Evolutionary conservation across 2,329 filamentous ascomycete species (phyloP), one percentile per base, ranked within the genome.

Genomic region (Penicillium sp.): DNA sequence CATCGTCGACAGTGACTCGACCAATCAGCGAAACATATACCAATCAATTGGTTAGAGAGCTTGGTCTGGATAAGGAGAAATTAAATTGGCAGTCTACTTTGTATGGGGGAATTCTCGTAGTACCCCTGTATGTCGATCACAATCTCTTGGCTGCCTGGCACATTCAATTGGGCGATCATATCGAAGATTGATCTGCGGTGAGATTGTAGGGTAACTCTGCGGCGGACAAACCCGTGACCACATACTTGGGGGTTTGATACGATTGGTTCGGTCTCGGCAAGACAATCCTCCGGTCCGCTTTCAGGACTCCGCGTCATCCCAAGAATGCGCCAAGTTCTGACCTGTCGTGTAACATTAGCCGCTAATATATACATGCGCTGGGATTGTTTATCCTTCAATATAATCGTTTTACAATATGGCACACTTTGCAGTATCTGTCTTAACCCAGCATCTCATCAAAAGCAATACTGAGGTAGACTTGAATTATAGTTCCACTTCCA

Each of bases 401-500:
- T 1, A 2, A 4, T 25, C 1, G 25, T n/a, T 10, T 15, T 2
- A 17, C 1, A 7, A 19, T 9, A 35, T 4, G 9, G 1, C 3
- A 45, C 17, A 19, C 9, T 1, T 12, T 3, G 1, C 1, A 27
- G 9, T 45, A 29, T n/a, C 7, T 13, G 1, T 27, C 17, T 12
- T 2, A 19, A 12, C 15, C 4, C 5, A 25, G 7, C 1, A 45
- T 29, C 2, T 17, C 8, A 9, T 17, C 5, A 5, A n/a, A 2
- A 2, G 2, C 10, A 27, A 27, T 27, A 5, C 4, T 6, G 6
- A 27, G 3, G 7, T 15, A 25, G 41, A 10, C 15, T 12, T 7
- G 29, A 52, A 35, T 45, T 15, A 53, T 13, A 46, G 40, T 46
- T 53, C 50, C 50, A 46, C 50, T 46, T 53, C 50, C 50, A 46